phyloP scores from a whole-genome alignment of 306 rosid genomes.

The Nissolia schottii region DNA sequence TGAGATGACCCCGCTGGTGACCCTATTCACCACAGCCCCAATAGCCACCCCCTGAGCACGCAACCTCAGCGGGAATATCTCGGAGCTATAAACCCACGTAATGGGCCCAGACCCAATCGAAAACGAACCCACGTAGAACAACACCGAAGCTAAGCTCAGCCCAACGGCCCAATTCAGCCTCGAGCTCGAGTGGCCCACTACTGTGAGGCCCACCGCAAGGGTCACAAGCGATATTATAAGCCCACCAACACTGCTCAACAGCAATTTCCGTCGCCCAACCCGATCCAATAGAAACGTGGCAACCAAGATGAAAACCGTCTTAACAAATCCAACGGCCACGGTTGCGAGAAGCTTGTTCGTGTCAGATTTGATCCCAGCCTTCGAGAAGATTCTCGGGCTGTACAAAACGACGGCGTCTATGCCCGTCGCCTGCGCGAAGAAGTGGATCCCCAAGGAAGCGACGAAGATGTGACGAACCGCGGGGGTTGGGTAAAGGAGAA shows the following conservation, averaged over 20 bases:
- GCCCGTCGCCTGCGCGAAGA: conserved; percentile 70
- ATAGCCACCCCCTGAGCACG: conserved; percentile 64
- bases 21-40: conserved; percentile 49
- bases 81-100: conserved; percentile 70
- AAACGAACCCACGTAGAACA: conserved; percentile 45
- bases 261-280: conserved; percentile 60
- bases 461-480: conserved; percentile 59
- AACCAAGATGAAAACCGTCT: conserved; percentile 50
- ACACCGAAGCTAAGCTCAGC: conserved; percentile 32
- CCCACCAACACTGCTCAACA: conserved; percentile 52
- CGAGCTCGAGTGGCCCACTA: not conserved
- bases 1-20: conserved; percentile 47
- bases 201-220: conserved; percentile 39
- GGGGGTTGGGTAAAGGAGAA: conserved; percentile 49
- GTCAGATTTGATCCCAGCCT: conserved; percentile 50
- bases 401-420: conserved; percentile 77
- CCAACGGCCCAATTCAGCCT: conserved; percentile 42
- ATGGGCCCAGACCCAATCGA: conserved; percentile 82
- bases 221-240: conserved; percentile 35
- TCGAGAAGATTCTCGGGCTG: conserved; percentile 59
- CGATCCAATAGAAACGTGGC: conserved; percentile 62
- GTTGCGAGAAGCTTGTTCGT: conserved; percentile 45
- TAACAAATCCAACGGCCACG: conserved; percentile 60
- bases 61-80: conserved; percentile 39
- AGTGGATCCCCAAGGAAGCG: conserved; percentile 58